A percentile compares a stretch with the other conserved stretches of the same genome.
These are phyloP conservation scores for Trichophyton verrucosum DNA, from an alignment of 2,329 filamentous ascomycete genomes.

Conservation along the genomic window DNA sequence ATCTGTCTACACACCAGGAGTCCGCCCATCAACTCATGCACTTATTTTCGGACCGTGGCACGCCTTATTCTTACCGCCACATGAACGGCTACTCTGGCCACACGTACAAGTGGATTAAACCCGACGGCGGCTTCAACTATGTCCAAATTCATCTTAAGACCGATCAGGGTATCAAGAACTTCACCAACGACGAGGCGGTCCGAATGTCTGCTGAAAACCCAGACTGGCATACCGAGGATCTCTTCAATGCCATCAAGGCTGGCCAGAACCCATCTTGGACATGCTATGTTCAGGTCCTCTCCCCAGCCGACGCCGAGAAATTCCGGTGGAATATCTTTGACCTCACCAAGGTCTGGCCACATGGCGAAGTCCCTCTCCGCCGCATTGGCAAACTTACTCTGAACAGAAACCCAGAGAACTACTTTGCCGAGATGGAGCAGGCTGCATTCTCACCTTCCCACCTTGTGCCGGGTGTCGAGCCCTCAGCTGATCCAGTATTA, in stretches of 20 bases:
- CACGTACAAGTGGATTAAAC: conserved; percentile 54
- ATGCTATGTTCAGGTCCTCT: conserved; percentile 51
- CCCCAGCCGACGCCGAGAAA: conserved; percentile 48
- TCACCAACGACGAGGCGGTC: conserved; percentile 46
- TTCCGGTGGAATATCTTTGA: conserved; percentile 56
- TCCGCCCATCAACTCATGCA: conserved; percentile 52
- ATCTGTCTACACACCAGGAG: conserved; percentile 49
- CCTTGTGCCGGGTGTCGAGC: conserved; percentile 54
- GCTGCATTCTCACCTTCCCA: conserved; percentile 57
- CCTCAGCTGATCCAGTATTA: conserved; percentile 57
- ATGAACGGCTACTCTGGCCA: conserved; percentile 59
- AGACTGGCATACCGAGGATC: conserved; percentile 51
- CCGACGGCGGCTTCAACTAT: conserved; percentile 54
- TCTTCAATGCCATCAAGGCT: conserved; percentile 50
- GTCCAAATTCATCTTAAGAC: conserved; percentile 53
- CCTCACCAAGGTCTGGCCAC: conserved; percentile 58
- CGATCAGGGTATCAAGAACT: conserved; percentile 49
- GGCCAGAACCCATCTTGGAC: conserved; percentile 53
- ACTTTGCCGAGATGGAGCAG: conserved; percentile 61
- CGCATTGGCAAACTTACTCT: conserved; percentile 51
- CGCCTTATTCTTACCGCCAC: conserved; percentile 51
- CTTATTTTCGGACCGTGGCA: conserved; percentile 54
- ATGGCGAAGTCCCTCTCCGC: conserved; percentile 48
- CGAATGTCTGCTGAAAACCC: conserved; percentile 46
- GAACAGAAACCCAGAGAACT: conserved; percentile 54